phyloP scores from a whole-genome alignment of 75 land plant genomes.

The Picea sitchensis region DNA sequence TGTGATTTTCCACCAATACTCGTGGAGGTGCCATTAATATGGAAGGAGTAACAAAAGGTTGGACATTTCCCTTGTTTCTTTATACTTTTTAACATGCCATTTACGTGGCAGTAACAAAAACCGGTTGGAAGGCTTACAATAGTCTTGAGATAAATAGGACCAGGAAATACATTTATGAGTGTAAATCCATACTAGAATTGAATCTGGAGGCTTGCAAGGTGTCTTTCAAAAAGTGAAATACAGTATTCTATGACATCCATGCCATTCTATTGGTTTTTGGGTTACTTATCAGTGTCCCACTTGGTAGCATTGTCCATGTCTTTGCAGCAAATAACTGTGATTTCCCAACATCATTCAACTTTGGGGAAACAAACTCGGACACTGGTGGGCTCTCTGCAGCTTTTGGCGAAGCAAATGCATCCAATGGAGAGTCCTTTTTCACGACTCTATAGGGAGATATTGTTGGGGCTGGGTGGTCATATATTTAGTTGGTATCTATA shows the following conservation, averaged over 20 bases:
- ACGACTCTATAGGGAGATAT: slow-evolving; percentile 43
- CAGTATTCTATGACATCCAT: neutral
- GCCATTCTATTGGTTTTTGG: neutral
- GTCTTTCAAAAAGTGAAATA: neutral
- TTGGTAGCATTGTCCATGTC: neutral
- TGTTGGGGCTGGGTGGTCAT: slow-evolving; percentile 60
- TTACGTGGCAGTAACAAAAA: too few species aligned
- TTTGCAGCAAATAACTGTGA: slow-evolving; percentile 12
- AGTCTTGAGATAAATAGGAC: too few species aligned
- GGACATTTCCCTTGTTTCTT: too few species aligned
- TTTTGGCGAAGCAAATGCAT: slow-evolving; percentile 19
- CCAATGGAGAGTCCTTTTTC: slow-evolving; percentile 52
- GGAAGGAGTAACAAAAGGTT: too few species aligned
- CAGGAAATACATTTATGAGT: too few species aligned
- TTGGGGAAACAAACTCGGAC: slow-evolving; percentile 69
- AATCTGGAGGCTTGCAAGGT: neutral
- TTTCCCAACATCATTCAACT: slow-evolving; percentile 60
- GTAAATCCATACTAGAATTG: neutral
- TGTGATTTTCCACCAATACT: too few species aligned
- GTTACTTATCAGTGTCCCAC: neutral
- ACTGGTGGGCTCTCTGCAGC: slow-evolving; percentile 54
- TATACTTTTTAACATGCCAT: too few species aligned
- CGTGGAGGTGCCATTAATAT: too few species aligned
- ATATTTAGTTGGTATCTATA: slow-evolving; percentile 53
- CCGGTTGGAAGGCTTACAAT: too few species aligned